Conservation (phyloP, 2,329 filamentous ascomycete genomes). For the Trichophyton simii region DNA sequence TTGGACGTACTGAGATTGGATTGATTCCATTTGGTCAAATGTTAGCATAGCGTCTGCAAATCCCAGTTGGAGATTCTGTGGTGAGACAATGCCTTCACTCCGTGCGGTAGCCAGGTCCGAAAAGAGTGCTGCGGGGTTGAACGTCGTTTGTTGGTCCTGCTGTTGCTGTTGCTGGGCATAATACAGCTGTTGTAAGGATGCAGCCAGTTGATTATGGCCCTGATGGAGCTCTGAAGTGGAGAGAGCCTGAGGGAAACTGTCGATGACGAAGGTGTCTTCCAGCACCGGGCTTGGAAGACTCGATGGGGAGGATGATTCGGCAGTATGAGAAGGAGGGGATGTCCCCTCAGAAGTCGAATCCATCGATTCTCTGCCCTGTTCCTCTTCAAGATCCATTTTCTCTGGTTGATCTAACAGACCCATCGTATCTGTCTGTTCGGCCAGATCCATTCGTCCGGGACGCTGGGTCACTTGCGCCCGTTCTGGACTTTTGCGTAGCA, state of each 20-base stretch:
- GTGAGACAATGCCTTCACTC: not conserved
- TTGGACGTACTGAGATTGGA: not conserved
- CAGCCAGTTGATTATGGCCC: not conserved
- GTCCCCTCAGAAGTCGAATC: conserved; percentile 47
- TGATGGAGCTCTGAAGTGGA: not conserved
- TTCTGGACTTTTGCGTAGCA: conserved; percentile 14
- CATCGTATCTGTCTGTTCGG: no score
- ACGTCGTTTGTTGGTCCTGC: not conserved
- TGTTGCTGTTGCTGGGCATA: not conserved
- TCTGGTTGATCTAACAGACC: no score
- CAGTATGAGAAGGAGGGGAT: conserved; percentile 37
- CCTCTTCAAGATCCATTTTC: conserved; percentile 21
- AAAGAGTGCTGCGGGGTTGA: not conserved
- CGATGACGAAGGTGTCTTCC: not conserved
- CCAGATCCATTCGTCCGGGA: no score
- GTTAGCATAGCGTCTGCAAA: not conserved
- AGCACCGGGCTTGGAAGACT: conserved; percentile 10
- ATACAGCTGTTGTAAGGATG: not conserved
- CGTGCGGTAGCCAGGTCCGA: not conserved
- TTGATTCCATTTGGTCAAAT: not conserved
- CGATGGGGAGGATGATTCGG: conserved; percentile 29
- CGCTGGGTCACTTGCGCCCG: no score
- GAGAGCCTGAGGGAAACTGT: not conserved
- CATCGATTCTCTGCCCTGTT: conserved; percentile 40
- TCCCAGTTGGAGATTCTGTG: not conserved